These are phyloP conservation scores for Cercospora sp. DNA, from an alignment of 2,329 filamentous ascomycete species.

Conservation along the genomic window DNA sequence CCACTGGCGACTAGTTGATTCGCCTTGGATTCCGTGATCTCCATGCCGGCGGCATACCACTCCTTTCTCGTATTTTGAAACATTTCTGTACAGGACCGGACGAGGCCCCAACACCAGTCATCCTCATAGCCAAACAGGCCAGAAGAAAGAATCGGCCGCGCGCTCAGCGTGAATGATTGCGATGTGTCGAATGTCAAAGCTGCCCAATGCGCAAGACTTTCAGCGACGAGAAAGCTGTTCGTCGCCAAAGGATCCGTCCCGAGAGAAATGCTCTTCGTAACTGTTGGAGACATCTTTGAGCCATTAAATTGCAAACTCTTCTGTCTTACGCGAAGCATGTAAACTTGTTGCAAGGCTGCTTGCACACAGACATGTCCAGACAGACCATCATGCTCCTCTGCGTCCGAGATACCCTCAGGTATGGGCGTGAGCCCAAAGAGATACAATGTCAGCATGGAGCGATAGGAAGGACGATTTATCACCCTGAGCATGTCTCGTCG, in stretches of 20 bases:
- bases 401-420: constrained; percentile 16
- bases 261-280: constrained; percentile 13
- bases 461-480: constrained; percentile 16
- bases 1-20: constrained; percentile 14
- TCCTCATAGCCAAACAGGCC: constrained; percentile 14
- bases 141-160: constrained; percentile 17
- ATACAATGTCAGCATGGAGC: constrained; percentile 17
- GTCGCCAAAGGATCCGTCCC: constrained; percentile 12
- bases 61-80: constrained; percentile 12
- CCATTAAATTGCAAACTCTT: constrained; percentile 17
- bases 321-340: constrained; percentile 17
- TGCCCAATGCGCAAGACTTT: constrained; percentile 21
- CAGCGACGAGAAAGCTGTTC: constrained; percentile 18
- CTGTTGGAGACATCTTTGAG: constrained; percentile 15
- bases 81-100: constrained; percentile 17
- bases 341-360: constrained; percentile 14
- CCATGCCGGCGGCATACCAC: constrained; percentile 10
- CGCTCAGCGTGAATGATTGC: constrained; percentile 15
- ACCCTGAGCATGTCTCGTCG: constrained; percentile 18
- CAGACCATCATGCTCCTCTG: constrained; percentile 15
- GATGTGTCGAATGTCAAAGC: constrained; percentile 19
- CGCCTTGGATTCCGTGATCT: constrained; percentile 16
- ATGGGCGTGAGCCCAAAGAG: constrained; percentile 17
- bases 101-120: constrained; percentile 18
- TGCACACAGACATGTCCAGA: constrained; percentile 17